Evolutionary conservation across 176 grass and related monocot genomes (phyloP), one percentile per base, ranked within the genome.

Genomic region (Carex littledalei): DNA sequence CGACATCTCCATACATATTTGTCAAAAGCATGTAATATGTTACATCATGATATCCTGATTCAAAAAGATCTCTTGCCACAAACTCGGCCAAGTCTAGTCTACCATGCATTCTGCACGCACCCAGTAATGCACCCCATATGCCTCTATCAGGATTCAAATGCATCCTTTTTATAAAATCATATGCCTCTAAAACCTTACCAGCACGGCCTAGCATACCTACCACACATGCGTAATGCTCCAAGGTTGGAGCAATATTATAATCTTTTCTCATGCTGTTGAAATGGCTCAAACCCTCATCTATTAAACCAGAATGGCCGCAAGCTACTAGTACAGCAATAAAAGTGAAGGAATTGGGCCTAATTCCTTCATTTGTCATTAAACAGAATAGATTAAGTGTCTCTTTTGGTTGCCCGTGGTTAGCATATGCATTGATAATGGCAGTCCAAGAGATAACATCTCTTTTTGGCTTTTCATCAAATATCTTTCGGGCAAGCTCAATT

Each of bases 161-260:
- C 92, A 94, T 94, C 22, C 85, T 84, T 61, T 71, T 91, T 10
- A 94, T 91, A 79, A 94, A 82, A 32, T 90, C 84, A 63, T 93
- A 93, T 16, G 92, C 94, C 64, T 92, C 92, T 0, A 84, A 73
- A 84, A 97, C 68, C 75, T 91, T 87, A 41, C 88, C 88, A 21
- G 87, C 79, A 15, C 95, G 91, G 0, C 92, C 94, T n/a, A 97
- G 85, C 87, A 94, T 85, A 83, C 90, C 84, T 12, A 94, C 91
- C 58, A 94, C 87, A 72, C 92, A 98, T 67, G 95, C 85, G 10
- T 87, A 98, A 63, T 98, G 91, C 85, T 92, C 92, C 41, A 94
- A 75, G 10, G 83, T 90, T 0, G 89, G 95, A 0, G 68, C 62
- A 18, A 91, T 84, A 15, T 58, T 81, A 63, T 89, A 88, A 11